phyloP scores from a whole-genome alignment of 192 early-diverging fungal species.

The Podila verticillata region DNA sequence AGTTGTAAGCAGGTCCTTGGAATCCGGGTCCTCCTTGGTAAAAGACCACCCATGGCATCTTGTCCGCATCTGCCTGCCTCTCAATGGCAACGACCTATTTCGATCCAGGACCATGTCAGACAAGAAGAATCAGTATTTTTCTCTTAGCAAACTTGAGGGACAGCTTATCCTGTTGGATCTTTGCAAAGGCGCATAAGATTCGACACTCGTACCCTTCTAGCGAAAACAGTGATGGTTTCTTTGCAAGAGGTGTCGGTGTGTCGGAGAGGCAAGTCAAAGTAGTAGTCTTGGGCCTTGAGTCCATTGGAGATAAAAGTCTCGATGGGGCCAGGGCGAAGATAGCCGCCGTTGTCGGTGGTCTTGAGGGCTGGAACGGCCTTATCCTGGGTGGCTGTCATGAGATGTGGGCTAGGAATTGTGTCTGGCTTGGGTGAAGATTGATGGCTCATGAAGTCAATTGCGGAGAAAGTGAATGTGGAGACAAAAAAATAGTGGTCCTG shows the following conservation, averaged over 20 bases:
- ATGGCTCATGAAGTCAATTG: background rate
- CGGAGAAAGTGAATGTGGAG: background rate
- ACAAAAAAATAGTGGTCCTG: background rate
- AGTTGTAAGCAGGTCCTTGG: constrained; percentile 38
- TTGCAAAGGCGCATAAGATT: background rate
- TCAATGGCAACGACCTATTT: constrained; percentile 37
- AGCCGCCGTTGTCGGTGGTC: constrained; percentile 1
- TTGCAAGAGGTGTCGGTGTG: constrained; percentile 29
- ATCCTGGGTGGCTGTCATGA: background rate
- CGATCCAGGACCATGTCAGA: background rate
- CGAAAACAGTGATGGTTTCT: constrained; percentile 45
- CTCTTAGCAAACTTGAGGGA: background rate
- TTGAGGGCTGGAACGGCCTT: background rate
- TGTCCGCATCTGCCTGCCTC: constrained; percentile 34
- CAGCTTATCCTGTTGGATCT: background rate
- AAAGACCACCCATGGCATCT: constrained; percentile 49
- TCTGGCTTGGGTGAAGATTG: background rate
- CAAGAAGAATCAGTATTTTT: background rate
- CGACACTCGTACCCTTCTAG: constrained; percentile 12
- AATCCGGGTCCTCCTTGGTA: constrained; percentile 50
- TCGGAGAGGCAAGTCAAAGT: constrained; percentile 42
- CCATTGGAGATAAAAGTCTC: constrained; percentile 41
- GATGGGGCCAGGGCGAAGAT: constrained; percentile 43
- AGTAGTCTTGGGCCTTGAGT: constrained; percentile 47
- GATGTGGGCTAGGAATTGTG: background rate